These are phyloP conservation scores for Penicillium lagena DNA, from an alignment of 495 filamentous ascomycete genomes.

Conservation along the genomic window DNA sequence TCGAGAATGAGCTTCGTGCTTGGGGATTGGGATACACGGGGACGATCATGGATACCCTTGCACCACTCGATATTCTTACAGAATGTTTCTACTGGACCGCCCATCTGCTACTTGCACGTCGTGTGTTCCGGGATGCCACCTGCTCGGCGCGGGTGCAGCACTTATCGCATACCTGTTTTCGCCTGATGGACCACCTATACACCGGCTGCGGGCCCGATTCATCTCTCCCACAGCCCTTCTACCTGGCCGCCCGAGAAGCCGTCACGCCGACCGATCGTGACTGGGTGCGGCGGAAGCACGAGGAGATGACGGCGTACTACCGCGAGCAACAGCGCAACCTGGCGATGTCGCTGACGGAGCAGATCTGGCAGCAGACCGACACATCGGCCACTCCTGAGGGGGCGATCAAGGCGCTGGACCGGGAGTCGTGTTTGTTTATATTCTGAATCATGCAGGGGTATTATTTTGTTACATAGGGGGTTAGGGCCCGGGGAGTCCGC, in stretches of 20 bases:
- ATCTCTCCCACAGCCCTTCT: conserved; percentile 21
- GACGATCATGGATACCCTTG: background rate
- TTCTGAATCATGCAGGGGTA: conserved; percentile 6
- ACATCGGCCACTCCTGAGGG: conserved; percentile 3
- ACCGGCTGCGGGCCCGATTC: conserved; percentile 23
- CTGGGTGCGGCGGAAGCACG: conserved; percentile 20
- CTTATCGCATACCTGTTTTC: conserved; percentile 17
- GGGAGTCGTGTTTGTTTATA: conserved; percentile 17
- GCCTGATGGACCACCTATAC: conserved; percentile 18
- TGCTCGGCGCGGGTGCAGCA: conserved; percentile 18
- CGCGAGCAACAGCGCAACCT: conserved; percentile 20
- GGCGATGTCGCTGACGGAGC: conserved; percentile 19
- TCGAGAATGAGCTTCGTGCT: conserved; percentile 17
- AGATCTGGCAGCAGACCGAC: conserved; percentile 18
- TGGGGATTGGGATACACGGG: conserved; percentile 10
- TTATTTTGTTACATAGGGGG: background rate
- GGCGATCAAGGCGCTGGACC: conserved; percentile 11
- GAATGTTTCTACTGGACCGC: conserved; percentile 26
- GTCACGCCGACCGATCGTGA: conserved; percentile 10
- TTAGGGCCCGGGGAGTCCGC: no score
- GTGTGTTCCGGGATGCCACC: conserved; percentile 18
- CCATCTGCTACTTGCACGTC: conserved; percentile 21
- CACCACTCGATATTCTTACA: conserved; percentile 18
- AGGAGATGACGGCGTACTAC: conserved; percentile 24
- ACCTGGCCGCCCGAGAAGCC: conserved; percentile 20